These are phyloP conservation scores for Luffa acutangula DNA, from an alignment of 306 rosid genomes.

Conservation along the genomic window DNA sequence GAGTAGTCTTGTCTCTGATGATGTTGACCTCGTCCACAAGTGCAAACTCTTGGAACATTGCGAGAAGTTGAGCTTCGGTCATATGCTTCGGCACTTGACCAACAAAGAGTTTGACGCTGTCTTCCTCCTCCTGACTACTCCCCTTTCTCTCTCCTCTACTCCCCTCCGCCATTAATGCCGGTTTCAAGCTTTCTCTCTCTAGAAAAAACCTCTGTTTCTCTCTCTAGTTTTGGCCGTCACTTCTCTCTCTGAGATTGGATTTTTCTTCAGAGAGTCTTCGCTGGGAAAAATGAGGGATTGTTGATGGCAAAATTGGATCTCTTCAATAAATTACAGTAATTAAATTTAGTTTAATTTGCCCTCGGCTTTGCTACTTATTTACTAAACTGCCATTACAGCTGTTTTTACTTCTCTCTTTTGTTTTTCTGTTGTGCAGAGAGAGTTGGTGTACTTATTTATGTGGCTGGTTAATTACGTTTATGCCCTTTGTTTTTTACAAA, in stretches of 20 bases:
- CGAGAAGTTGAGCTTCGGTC: conserved; percentile 73
- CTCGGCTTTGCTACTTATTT: conserved; percentile 4
- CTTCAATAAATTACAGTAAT: conserved; percentile 16
- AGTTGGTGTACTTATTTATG: background rate
- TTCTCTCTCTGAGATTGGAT: background rate
- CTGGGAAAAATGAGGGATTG: conserved; percentile 27
- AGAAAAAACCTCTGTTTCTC: conserved; percentile 13
- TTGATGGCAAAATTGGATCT: conserved; percentile 35
- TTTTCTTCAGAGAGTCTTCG: conserved; percentile 30
- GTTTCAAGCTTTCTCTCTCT: conserved; percentile 10
- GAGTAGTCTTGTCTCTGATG: conserved; percentile 90
- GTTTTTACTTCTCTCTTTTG: background rate
- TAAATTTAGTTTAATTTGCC: background rate
- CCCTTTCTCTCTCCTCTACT: conserved; percentile 68
- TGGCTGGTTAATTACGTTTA: background rate
- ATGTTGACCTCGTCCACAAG: conserved; percentile 94
- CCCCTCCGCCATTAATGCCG: conserved; percentile 79
- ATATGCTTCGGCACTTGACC: conserved; percentile 98
- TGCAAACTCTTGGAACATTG: conserved; percentile 85
- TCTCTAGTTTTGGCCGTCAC: conserved; percentile 13
- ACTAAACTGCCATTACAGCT: conserved; percentile 28
- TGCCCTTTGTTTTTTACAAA: background rate
- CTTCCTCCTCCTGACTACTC: conserved; percentile 59
- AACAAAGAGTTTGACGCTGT: conserved; percentile 91
- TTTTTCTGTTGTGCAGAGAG: background rate